phyloP scores from a whole-genome alignment of 2,329 filamentous ascomycete species.

The Amesomyces nigricolor region DNA sequence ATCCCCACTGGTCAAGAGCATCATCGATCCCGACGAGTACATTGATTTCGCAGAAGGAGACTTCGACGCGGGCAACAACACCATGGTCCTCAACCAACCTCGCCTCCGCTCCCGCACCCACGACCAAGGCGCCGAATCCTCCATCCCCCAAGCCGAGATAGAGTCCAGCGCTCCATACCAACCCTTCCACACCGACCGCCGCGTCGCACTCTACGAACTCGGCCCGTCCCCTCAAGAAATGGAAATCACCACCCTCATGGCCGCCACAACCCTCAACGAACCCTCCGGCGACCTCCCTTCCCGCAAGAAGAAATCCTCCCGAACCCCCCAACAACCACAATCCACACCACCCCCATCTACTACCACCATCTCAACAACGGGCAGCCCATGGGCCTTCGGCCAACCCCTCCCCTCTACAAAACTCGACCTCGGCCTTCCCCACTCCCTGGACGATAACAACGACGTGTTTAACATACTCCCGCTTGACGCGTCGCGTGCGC shows the following conservation, averaged over 20 bases:
- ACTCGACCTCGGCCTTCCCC: conserved; percentile 47
- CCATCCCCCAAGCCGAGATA: conserved; percentile 74
- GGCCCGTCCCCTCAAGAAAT: conserved; percentile 22
- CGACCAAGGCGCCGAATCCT: conserved; percentile 52
- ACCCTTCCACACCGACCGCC: conserved; percentile 86
- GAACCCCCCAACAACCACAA: conserved; percentile 3
- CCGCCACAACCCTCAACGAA: conserved; percentile 39
- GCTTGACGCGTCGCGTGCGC: conserved; percentile 51
- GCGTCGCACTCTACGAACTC: conserved; percentile 73
- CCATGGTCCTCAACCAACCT: conserved; percentile 44
- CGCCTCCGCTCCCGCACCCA: conserved; percentile 34
- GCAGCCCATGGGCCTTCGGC: conserved; percentile 53
- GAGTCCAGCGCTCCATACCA: conserved; percentile 95
- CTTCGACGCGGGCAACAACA: conserved; percentile 50
- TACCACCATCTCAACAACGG: not conserved
- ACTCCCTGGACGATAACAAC: conserved; percentile 50
- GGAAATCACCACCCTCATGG: conserved; percentile 37
- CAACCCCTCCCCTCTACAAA: conserved; percentile 46
- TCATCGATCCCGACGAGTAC: conserved; percentile 53
- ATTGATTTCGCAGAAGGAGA: conserved; percentile 49
- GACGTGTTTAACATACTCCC: conserved; percentile 39
- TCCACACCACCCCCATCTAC: conserved; percentile 1
- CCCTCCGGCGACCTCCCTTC: conserved; percentile 24
- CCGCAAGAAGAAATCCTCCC: conserved; percentile 24
- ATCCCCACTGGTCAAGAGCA: conserved; percentile 49